Conservation (phyloP, 768 basidiomycete species). For the Phanerodontia chrysosporium region DNA sequence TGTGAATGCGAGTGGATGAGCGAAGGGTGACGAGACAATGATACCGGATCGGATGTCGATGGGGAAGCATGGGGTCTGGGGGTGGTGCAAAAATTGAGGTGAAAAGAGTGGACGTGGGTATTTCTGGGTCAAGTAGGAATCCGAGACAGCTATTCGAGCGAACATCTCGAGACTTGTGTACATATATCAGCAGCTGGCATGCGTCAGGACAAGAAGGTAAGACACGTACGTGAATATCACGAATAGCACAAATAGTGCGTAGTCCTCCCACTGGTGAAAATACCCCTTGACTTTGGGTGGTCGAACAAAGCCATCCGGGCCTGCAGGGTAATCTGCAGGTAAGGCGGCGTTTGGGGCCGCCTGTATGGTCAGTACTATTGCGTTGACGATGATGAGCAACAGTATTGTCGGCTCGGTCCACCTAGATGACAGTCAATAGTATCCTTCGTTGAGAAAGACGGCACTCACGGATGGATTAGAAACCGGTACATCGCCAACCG, state of each 20-base stretch:
- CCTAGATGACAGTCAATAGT: constrained; percentile 34
- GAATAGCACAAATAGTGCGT: constrained; percentile 79
- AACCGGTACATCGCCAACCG: constrained; percentile 63
- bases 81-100: constrained; percentile 31
- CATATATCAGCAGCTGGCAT: too few species aligned
- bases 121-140: constrained; percentile 80
- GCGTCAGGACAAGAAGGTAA: too few species aligned
- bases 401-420: constrained; percentile 88
- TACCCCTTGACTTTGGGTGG: constrained; percentile 56
- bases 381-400: constrained; percentile 78
- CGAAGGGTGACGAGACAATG: constrained; percentile 24
- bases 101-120: constrained; percentile 49
- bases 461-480: constrained; percentile 66
- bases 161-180: constrained; percentile 84
- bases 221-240: constrained; percentile 74
- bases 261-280: constrained; percentile 90
- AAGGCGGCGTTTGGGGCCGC: constrained; percentile 59
- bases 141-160: constrained; percentile 90
- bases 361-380: constrained; percentile 78
- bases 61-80: constrained; percentile 21
- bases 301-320: not conserved
- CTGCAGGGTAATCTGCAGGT: constrained; percentile 30
- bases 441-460: not conserved
- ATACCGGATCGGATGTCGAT: constrained; percentile 16
- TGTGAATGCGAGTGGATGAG: constrained; percentile 21